Percentiles rank a stretch among this genome's conserved stretches.
Conservation (phyloP, 345 rosid species). For the Salix koriyanagi region DNA sequence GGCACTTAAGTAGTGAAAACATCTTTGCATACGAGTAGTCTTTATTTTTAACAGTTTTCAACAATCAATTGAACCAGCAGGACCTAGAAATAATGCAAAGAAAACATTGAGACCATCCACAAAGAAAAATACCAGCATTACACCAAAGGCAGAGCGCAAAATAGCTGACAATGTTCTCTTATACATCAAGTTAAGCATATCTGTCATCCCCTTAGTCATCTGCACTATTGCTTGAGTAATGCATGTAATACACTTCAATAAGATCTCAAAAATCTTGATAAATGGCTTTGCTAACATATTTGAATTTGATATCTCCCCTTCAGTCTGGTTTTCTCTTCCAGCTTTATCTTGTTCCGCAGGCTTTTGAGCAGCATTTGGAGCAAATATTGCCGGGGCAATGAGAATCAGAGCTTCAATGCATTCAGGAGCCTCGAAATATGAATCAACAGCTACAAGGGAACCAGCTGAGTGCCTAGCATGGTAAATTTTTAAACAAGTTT, state of each 20-base stretch:
- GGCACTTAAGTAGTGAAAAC: not conserved
- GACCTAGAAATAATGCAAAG: not conserved
- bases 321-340: conserved; percentile 23
- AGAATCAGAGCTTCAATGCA: conserved; percentile 81
- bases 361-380: conserved; percentile 40
- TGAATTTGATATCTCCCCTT: conserved; percentile 27
- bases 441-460: conserved; percentile 67
- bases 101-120: not conserved
- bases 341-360: conserved; percentile 13
- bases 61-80: not conserved
- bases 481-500: conserved; percentile 6
- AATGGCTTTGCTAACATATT: conserved; percentile 19
- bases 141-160: conserved; percentile 54
- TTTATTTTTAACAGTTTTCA: not conserved
- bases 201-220: conserved; percentile 44
- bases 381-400: conserved; percentile 85
- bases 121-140: conserved; percentile 59
- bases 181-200: conserved; percentile 47
- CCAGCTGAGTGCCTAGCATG: conserved; percentile 82
- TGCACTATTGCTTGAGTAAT: conserved; percentile 29
- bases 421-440: conserved; percentile 90
- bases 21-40: not conserved
- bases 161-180: conserved; percentile 59
- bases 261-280: conserved; percentile 27
- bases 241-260: conserved; percentile 35